These are phyloP conservation scores for Ganoderma lucidum DNA, from an alignment of 1,284 basidiomycete species.

Conservation along the genomic window DNA sequence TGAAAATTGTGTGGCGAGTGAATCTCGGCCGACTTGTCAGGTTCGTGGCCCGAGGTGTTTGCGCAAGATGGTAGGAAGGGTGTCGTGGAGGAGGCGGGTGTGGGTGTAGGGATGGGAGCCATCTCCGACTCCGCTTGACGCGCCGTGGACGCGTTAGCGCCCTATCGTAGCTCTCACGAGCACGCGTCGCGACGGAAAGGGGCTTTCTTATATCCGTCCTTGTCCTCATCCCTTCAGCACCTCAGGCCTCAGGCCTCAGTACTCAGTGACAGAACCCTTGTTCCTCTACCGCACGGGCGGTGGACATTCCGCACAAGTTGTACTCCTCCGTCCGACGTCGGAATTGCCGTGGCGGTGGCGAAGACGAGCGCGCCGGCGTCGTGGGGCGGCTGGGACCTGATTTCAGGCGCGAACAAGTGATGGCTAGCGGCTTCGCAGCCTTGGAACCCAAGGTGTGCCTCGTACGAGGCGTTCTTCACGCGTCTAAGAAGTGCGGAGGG, in stretches of 20 bases:
- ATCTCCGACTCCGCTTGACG: constrained; percentile 23
- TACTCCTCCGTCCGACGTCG: not conserved
- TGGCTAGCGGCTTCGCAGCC: not conserved
- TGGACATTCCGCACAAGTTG: not conserved
- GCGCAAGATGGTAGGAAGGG: constrained; percentile 1
- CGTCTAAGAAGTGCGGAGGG: not conserved
- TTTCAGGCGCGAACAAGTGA: not conserved
- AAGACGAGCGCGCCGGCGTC: not conserved
- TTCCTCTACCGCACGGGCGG: not conserved
- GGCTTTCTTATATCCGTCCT: no score
- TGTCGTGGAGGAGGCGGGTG: constrained; percentile 11
- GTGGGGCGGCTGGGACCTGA: not conserved
- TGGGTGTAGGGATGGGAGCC: constrained; percentile 19
- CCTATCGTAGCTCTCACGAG: constrained; percentile 23
- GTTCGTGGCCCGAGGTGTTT: no score
- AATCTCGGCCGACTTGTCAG: not conserved
- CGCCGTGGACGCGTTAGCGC: constrained; percentile 32
- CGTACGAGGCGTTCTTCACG: not conserved
- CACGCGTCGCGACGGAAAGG: constrained; percentile 26
- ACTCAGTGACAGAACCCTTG: not conserved
- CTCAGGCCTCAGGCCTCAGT: no score
- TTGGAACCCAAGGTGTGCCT: not conserved
- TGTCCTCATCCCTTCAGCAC: not conserved
- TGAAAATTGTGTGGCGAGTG: not conserved
- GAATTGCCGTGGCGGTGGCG: not conserved